Percentiles rank a stretch among this genome's conserved stretches.
These are phyloP conservation scores for Auricularia cornea DNA, from an alignment of 768 basidiomycete genomes.

Conservation along the genomic window DNA sequence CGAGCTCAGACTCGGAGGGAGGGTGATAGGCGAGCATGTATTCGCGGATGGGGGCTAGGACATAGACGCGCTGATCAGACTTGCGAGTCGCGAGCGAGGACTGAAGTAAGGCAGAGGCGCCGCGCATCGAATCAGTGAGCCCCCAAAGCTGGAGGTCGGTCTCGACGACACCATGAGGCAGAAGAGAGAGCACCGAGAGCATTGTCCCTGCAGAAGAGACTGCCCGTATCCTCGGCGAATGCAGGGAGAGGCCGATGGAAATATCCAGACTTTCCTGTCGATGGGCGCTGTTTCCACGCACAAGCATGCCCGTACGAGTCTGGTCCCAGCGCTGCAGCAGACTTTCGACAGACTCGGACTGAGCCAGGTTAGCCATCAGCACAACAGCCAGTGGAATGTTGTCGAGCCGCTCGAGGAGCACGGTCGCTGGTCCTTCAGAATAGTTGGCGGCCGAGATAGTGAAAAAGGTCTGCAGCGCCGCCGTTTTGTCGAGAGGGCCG, in stretches of 20 bases:
- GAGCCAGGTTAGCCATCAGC: slow-evolving; percentile 15
- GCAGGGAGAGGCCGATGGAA: slow-evolving; percentile 25
- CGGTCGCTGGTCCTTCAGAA: slow-evolving; percentile 12
- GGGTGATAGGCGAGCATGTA: slow-evolving; percentile 13
- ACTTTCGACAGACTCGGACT: slow-evolving; percentile 12
- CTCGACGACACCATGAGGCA: slow-evolving; percentile 22
- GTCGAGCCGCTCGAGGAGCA: slow-evolving; percentile 13
- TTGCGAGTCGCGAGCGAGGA: slow-evolving; percentile 14
- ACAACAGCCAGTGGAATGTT: slow-evolving; percentile 15
- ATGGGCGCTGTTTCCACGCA: slow-evolving; percentile 7
- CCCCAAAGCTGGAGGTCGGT: slow-evolving; percentile 8
- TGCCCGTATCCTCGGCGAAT: slow-evolving; percentile 18
- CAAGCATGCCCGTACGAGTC: slow-evolving; percentile 13
- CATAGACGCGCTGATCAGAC: slow-evolving; percentile 10
- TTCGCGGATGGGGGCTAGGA: slow-evolving; percentile 16
- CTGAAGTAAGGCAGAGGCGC: slow-evolving; percentile 11
- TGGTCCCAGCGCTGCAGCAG: slow-evolving; percentile 13
- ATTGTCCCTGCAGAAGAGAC: slow-evolving; percentile 20
- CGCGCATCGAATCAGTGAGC: slow-evolving; percentile 5
- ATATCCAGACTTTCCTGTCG: slow-evolving; percentile 23
- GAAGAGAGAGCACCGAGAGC: slow-evolving; percentile 20
- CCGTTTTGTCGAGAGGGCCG: slow-evolving; percentile 10
- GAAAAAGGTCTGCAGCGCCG: slow-evolving; percentile 13
- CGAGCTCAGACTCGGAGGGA: slow-evolving; percentile 6
- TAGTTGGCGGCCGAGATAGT: slow-evolving; percentile 15